phyloP scores from a whole-genome alignment of 371 early-diverging fungal species.

The Lichtheimia ornata region DNA sequence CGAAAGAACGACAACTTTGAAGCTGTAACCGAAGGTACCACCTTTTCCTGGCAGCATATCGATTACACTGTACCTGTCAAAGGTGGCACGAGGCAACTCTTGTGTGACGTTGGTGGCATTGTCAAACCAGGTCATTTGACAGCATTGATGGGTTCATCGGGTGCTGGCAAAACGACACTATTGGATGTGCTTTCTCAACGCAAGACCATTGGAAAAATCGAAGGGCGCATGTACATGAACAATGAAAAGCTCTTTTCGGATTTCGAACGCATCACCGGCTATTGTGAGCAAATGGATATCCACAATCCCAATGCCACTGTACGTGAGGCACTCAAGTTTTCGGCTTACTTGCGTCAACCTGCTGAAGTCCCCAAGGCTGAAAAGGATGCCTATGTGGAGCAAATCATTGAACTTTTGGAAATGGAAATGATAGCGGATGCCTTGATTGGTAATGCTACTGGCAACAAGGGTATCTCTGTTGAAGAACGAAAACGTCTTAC shows the following conservation, averaged over 20 bases:
- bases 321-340: slow-evolving; percentile 68
- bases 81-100: slow-evolving; percentile 42
- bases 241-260: slow-evolving; percentile 35
- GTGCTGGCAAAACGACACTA: slow-evolving; percentile 85
- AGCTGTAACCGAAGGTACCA: slow-evolving; percentile 32
- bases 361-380: slow-evolving; percentile 48
- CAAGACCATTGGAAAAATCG: slow-evolving; percentile 71
- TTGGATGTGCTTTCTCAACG: slow-evolving; percentile 76
- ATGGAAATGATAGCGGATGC: slow-evolving; percentile 57
- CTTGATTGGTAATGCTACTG: slow-evolving; percentile 45
- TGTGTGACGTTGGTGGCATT: slow-evolving; percentile 46
- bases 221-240: slow-evolving; percentile 66
- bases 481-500: slow-evolving; percentile 67
- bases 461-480: slow-evolving; percentile 49
- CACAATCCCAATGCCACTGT: slow-evolving; percentile 59
- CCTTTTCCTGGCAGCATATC: slow-evolving; percentile 50
- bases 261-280: slow-evolving; percentile 71
- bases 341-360: slow-evolving; percentile 65
- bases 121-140: slow-evolving; percentile 69
- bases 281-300: slow-evolving; percentile 78
- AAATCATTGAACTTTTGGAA: slow-evolving; percentile 59
- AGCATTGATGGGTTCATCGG: slow-evolving; percentile 82
- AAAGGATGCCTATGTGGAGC: slow-evolving; percentile 61
- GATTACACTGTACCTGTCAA: slow-evolving; percentile 52
- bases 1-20: slow-evolving; percentile 21